A percentile compares a stretch with the other conserved stretches of the same genome.
phyloP scores from a whole-genome alignment of 371 early-diverging fungal species.

The Caulochytrium protostelioides region DNA sequence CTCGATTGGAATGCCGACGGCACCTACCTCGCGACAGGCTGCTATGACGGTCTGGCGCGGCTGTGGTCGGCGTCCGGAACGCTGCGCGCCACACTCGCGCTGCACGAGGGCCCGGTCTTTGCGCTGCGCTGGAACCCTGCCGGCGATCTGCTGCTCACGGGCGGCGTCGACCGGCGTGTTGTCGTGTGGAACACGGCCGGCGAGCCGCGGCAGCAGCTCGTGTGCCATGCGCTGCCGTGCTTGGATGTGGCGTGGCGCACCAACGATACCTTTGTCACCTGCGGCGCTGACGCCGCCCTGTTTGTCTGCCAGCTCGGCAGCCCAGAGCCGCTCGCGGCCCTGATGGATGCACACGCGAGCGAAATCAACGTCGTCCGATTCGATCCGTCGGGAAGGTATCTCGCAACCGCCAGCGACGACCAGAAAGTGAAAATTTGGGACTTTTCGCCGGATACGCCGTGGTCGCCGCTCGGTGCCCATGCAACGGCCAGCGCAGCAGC shows the following conservation, averaged over 20 bases:
- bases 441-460: conserved; percentile 7
- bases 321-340: conserved; percentile 26
- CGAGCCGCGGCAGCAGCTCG: conserved; percentile 50
- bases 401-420: conserved; percentile 87
- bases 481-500: not conserved
- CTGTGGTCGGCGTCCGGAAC: conserved; percentile 57
- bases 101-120: conserved; percentile 64
- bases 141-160: conserved; percentile 56
- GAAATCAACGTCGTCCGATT: conserved; percentile 76
- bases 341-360: conserved; percentile 11
- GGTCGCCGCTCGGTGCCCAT: conserved; percentile 2
- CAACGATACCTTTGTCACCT: conserved; percentile 71
- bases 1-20: conserved; percentile 82
- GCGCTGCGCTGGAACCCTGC: conserved; percentile 65
- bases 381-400: conserved; percentile 54
- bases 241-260: conserved; percentile 87
- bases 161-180: conserved; percentile 56
- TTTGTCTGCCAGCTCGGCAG: conserved; percentile 53
- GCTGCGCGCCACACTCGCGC: conserved; percentile 38
- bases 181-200: conserved; percentile 72
- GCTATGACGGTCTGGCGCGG: conserved; percentile 71
- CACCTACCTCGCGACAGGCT: conserved; percentile 62
- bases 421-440: conserved; percentile 51
- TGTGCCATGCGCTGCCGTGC: conserved; percentile 41
- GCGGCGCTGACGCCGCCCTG: conserved; percentile 60